Conservation (phyloP, 495 filamentous ascomycete genomes). For the Physcia stellaris region DNA sequence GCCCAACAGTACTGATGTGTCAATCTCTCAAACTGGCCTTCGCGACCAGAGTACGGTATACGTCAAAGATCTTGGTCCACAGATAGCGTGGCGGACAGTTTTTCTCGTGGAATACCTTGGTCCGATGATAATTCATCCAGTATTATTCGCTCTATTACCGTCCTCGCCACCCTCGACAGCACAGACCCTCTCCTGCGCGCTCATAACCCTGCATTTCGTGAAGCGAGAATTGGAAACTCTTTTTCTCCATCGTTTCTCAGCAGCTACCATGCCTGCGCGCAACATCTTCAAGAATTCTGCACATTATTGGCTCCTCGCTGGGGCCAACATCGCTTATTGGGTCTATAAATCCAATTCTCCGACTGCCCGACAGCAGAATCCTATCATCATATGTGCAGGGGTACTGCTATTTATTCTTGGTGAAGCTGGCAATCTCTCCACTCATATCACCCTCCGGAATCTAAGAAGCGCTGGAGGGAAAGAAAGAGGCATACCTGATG, state of each 20-base stretch:
- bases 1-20: conserved; percentile 52
- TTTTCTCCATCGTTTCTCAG: conserved; percentile 90
- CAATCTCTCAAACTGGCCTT: conserved; percentile 49
- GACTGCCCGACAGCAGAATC: conserved; percentile 35
- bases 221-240: conserved; percentile 93
- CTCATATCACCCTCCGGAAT: conserved; percentile 60
- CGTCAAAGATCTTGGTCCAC: conserved; percentile 76
- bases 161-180: conserved; percentile 57
- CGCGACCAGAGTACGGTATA: conserved; percentile 56
- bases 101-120: conserved; percentile 92
- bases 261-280: conserved; percentile 74
- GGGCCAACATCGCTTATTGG: conserved; percentile 70
- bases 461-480: conserved; percentile 60
- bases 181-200: conserved; percentile 53
- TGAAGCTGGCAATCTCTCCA: conserved; percentile 65
- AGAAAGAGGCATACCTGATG: conserved; percentile 73
- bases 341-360: conserved; percentile 62
- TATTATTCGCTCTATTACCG: conserved; percentile 54
- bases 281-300: conserved; percentile 86
- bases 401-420: conserved; percentile 57
- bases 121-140: conserved; percentile 79
- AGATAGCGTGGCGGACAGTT: conserved; percentile 87
- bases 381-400: conserved; percentile 42
- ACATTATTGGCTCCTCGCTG: conserved; percentile 81
- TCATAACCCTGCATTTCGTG: conserved; percentile 66